These are phyloP conservation scores for Penicillium malachiteum DNA, from an alignment of 495 filamentous ascomycete species.

Conservation along the genomic window DNA sequence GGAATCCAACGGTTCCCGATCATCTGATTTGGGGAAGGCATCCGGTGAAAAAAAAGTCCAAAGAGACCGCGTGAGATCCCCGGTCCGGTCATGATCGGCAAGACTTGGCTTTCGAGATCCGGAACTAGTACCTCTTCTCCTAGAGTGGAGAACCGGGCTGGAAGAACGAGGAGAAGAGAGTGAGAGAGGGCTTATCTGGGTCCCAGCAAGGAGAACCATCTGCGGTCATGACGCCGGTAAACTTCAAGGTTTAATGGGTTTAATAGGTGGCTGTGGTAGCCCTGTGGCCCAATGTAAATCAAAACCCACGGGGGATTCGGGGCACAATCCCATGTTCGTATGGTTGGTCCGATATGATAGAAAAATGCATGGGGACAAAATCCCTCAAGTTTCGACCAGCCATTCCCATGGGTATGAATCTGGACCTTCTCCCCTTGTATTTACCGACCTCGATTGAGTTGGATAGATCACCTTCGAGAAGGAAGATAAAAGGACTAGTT, in stretches of 20 bases:
- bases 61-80: conserved; percentile 13
- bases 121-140: conserved; percentile 2
- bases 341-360: conserved; percentile 5
- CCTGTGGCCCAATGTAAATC: neutral
- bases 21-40: conserved; percentile 10
- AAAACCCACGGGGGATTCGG: neutral
- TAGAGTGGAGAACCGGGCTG: conserved; percentile 4
- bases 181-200: conserved; percentile 7
- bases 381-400: neutral
- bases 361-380: neutral
- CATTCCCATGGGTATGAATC: neutral
- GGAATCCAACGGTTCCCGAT: conserved; percentile 20
- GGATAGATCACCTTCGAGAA: conserved; percentile 12
- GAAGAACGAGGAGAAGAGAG: neutral
- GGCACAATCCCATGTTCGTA: conserved; percentile 14
- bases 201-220: neutral
- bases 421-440: no score
- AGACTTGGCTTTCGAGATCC: conserved; percentile 15
- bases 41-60: conserved; percentile 11
- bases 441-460: no score
- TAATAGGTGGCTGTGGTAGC: no score
- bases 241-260: neutral
- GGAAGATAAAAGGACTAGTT: neutral
- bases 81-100: conserved; percentile 19
- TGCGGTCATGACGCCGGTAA: conserved; percentile 3